Conservation (phyloP, 1,284 basidiomycete species). For the Wallemia mellicola region DNA sequence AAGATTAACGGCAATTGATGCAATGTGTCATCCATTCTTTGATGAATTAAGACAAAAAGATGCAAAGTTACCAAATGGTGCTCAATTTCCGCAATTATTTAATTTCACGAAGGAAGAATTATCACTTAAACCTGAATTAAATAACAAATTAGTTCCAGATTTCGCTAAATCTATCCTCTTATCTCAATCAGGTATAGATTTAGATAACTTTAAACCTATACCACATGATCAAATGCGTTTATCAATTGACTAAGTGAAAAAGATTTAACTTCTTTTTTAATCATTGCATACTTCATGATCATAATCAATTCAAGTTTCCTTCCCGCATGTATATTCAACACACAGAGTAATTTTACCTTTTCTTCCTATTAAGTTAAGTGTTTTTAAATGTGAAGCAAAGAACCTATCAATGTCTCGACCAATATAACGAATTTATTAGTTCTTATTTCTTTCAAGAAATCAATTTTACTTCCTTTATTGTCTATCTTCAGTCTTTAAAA, state of each 20-base stretch:
- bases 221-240: conserved; percentile 14
- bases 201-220: conserved; percentile 14
- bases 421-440: neutral
- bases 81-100: conserved; percentile 77
- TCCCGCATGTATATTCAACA: too few relatives aligned
- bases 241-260: conserved; percentile 9
- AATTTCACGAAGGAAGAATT: conserved; percentile 68
- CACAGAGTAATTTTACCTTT: too few relatives aligned
- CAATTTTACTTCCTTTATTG: neutral
- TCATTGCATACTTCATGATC: neutral
- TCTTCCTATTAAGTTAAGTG: too few relatives aligned
- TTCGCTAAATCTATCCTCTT: neutral
- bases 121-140: neutral
- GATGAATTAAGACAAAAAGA: conserved; percentile 76
- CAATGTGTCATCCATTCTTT: conserved; percentile 88
- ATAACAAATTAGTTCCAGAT: neutral
- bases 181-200: neutral
- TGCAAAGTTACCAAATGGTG: conserved; percentile 81
- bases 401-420: neutral
- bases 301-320: too few relatives aligned
- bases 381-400: neutral
- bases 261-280: neutral
- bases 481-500: too few relatives aligned
- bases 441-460: neutral
- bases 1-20: conserved; percentile 69